Base-by-base conservation (phyloP, 371 early-diverging fungal genomes). In the Rhizopus arrhizus region DNA sequence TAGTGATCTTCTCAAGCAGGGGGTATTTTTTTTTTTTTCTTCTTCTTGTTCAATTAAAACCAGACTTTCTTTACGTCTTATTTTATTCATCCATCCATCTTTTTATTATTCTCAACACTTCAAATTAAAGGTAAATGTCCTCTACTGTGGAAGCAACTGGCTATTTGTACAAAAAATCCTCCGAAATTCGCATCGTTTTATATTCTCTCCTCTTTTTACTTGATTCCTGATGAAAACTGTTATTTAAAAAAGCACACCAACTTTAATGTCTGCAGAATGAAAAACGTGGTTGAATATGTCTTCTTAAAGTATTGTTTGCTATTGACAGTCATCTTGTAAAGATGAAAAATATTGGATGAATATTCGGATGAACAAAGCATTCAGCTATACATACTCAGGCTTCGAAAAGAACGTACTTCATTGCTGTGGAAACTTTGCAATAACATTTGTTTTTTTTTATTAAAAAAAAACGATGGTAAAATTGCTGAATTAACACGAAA, bases 91-190 rank as follows among this genome's bases (percentile, higher is more conserved):
- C 36, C 53, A 36, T 35, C 38, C 58, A 58, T 53, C 52, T 42
- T 16, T 32, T 33, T 48, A 13, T 53, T 45, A 58, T 29, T 6
- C 35, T 51, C 40, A 40, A 41, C 32, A 6, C 22, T 22, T 40
- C 33, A 51, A 45, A 52, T 53, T 58, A 63, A 63, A 63, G 64
- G 64, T 63, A 48, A 48, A 63, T 63, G 64, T 63, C 53, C 51
- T 62, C 62, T 35, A 62, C 57, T 53, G 29, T 58, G 57, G 57
- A 58, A 57, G 52, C 64, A 63, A 63, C 52, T 52, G 45, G 64
- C 57, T 53, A 41, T 41, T 5, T 48, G 28, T 48, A 48, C 48
- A 48, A 22, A 43, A 43, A 48, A 22, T 48, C 48, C 48, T 48
- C 48, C 48, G 48, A 48, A 48, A 48, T 48, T 48, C 48, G 48